Evolutionary conservation across 768 basidiomycete genomes (phyloP).

Genomic region (Psilocybe azurescens): DNA sequence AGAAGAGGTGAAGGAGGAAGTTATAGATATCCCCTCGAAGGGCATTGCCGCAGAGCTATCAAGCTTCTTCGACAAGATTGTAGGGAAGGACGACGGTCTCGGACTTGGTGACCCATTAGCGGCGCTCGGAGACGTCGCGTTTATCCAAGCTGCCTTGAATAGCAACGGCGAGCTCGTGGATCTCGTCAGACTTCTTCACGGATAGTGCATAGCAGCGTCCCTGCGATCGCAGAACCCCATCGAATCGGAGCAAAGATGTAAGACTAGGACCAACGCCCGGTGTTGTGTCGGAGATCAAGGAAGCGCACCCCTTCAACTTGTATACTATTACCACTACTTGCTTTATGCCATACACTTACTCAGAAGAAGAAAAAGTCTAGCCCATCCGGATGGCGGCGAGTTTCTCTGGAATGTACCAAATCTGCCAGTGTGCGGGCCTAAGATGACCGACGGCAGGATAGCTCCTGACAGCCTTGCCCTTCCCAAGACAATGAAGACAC

Average conservation of each 20-base stretch:
- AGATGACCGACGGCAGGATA: neutral
- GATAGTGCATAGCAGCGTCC: conserved; percentile 6
- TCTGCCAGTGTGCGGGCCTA: neutral
- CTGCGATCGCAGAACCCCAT: conserved; percentile 5
- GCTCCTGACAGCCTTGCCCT: neutral
- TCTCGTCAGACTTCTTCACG: conserved; percentile 43
- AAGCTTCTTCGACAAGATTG: conserved; percentile 63
- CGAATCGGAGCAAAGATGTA: conserved; percentile 23
- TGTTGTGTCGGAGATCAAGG: conserved; percentile 25
- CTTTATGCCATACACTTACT: conserved; percentile 1
- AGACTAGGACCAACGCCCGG: conserved; percentile 12
- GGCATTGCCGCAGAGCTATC: conserved; percentile 64
- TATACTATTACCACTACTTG: conserved; percentile 8
- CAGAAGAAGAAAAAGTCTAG: neutral
- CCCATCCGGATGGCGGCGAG: neutral
- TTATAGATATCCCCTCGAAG: conserved; percentile 50
- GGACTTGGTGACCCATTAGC: conserved; percentile 61
- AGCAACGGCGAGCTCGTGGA: conserved; percentile 67
- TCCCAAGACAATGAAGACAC: neutral
- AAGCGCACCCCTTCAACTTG: conserved; percentile 8
- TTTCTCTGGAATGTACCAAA: neutral
- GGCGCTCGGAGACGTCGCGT: conserved; percentile 75
- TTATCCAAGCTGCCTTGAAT: conserved; percentile 79
- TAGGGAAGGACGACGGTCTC: conserved; percentile 51
- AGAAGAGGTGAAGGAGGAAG: conserved; percentile 52